Conservation (phyloP, 352 stramenopile species). For the Pythium biforme region DNA sequence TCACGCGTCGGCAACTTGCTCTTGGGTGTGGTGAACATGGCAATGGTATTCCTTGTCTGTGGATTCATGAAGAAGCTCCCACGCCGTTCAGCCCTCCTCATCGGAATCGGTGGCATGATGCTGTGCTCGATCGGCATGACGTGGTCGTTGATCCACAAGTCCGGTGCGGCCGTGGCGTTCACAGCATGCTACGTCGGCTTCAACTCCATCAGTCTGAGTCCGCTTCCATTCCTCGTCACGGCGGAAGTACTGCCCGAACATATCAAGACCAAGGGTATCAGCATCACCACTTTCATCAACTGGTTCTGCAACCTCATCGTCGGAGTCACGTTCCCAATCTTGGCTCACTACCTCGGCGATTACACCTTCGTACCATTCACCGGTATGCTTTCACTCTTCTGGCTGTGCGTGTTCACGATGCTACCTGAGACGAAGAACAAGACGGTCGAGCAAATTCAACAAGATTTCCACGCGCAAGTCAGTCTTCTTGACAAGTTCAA, state of each 20-base stretch:
- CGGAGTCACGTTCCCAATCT: conserved; percentile 32
- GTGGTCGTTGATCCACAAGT: conserved; percentile 32
- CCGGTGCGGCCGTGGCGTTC: conserved; percentile 25
- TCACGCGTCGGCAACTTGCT: conserved; percentile 36
- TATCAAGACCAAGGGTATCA: conserved; percentile 37
- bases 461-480: conserved; percentile 30
- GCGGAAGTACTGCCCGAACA: conserved; percentile 43
- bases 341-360: conserved; percentile 31
- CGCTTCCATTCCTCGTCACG: conserved; percentile 38
- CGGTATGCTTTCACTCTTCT: conserved; percentile 32
- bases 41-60: conserved; percentile 29
- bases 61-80: conserved; percentile 35
- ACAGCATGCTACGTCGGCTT: conserved; percentile 35
- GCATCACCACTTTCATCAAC: conserved; percentile 39
- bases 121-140: conserved; percentile 37
- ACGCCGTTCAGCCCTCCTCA: conserved; percentile 28
- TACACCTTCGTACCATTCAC: conserved; percentile 45
- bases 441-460: conserved; percentile 43
- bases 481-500: conserved; percentile 34
- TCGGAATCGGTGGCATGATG: conserved; percentile 36
- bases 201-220: conserved; percentile 41
- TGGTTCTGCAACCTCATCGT: conserved; percentile 41
- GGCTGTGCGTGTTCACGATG: conserved; percentile 36
- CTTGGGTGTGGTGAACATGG: conserved; percentile 29
- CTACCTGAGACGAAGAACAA: conserved; percentile 40